Base-by-base conservation (phyloP, 768 basidiomycete species). In the Leucogyrophana mollusca region DNA sequence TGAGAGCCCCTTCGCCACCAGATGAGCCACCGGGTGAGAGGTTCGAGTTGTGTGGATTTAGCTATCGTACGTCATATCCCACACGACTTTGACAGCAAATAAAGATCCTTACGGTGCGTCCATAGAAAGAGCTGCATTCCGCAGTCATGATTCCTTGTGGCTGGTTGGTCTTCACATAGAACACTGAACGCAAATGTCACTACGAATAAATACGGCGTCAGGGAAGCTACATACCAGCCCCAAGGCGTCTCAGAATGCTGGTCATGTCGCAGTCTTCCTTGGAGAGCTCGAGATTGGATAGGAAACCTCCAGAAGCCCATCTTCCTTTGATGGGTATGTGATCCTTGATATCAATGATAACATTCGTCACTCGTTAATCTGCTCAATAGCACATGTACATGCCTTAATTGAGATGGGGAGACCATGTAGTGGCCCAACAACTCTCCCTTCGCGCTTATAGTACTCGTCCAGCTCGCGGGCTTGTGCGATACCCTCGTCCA, bases 1-100 rank as follows among this genome's bases (percentile, higher is more conserved):
- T 45, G 0, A 76, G 54, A 0, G 76, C 71, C 10, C 64, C 66
- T 54, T 75, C 75, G 14, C 76, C 76, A 8, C 76, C 76, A 1
- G 69, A 70, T 1, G 72, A 73, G 7, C 75, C 76, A 9, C 76
- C 76, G 1, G 64, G 56, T 3, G 68, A 71, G 13, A 72, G 53
- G 2, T 53, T 48, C 6, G 62, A 56, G 53, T 73, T 73, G 55
- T 57, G 57, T 1, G 75, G 74, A 45, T 76, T 74, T 17, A 57
- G 40, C 4, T 71, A 34, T 59, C 58, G n/a, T 65, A 65, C 47
- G 49, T 68, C 14, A 66, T 49, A 18, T 66, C 55, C 39, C 56
- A 30, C 10, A 23, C 2, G 65, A 62, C 32, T 73, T 71, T 5
- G 61, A 33, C 5, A 38, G 34, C 6, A 35, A 9, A 9, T 8